Conservation (phyloP, 345 rosid species). For the Acer yangbiense region DNA sequence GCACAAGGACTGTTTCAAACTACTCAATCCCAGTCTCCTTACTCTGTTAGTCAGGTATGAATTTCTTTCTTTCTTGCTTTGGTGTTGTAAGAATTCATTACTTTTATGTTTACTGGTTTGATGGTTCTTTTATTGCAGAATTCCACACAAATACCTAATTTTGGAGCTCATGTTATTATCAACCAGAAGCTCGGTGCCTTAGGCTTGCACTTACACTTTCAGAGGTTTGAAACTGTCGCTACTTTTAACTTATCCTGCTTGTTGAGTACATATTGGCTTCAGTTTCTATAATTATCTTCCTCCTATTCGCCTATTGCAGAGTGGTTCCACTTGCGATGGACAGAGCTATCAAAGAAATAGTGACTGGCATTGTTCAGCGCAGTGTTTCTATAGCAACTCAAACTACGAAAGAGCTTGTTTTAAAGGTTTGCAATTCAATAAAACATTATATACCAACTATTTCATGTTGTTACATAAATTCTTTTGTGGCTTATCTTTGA, state of each 20-base stretch:
- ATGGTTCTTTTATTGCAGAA: constrained; percentile 47
- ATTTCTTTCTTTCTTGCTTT: background rate
- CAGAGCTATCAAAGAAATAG: constrained; percentile 93
- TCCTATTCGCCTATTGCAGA: constrained; percentile 38
- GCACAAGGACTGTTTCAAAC: constrained; percentile 84
- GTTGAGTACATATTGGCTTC: background rate
- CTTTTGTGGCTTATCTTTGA: background rate
- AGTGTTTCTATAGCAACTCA: constrained; percentile 98
- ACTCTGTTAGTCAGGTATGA: constrained; percentile 66
- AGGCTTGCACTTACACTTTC: constrained; percentile 86
- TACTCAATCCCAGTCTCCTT: constrained; percentile 67
- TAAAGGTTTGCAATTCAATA: constrained; percentile 64
- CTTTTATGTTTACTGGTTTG: constrained; percentile 21
- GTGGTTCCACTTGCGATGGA: constrained; percentile 93
- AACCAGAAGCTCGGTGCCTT: constrained; percentile 70
- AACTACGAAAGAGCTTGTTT: constrained; percentile 95
- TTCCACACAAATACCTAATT: constrained; percentile 71
- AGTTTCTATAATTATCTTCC: background rate
- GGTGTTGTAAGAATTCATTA: background rate
- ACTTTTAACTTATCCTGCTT: constrained; percentile 6
- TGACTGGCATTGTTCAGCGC: constrained; percentile 87
- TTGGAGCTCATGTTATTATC: constrained; percentile 79
- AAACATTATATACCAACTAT: constrained; percentile 5
- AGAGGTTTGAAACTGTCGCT: constrained; percentile 60
- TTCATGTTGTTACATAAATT: background rate